These are phyloP conservation scores for Malassezia restricta DNA, from an alignment of 1,284 basidiomycete species.

Conservation along the genomic window DNA sequence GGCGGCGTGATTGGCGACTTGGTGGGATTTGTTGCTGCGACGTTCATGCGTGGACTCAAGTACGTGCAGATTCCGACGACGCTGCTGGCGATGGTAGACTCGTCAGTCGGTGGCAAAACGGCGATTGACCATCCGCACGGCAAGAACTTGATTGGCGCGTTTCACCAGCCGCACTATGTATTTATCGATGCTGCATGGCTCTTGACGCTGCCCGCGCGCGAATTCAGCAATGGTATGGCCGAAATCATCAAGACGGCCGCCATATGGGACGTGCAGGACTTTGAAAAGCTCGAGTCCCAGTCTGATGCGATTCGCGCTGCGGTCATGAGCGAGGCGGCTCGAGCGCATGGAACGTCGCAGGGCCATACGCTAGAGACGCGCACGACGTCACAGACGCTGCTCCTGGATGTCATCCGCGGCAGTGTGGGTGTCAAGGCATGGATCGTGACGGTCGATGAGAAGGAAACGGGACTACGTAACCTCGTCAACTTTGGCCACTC, in stretches of 20 bases:
- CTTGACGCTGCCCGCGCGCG: slow-evolving; percentile 77
- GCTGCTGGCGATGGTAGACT: slow-evolving; percentile 95
- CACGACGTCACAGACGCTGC: slow-evolving; percentile 34
- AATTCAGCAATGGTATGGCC: slow-evolving; percentile 97
- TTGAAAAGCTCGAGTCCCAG: slow-evolving; percentile 40
- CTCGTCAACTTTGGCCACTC: slow-evolving; percentile 46
- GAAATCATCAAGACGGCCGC: slow-evolving; percentile 65
- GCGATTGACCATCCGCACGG: slow-evolving; percentile 92
- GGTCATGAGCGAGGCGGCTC: slow-evolving; percentile 30
- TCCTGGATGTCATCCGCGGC: slow-evolving; percentile 45
- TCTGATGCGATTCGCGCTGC: slow-evolving; percentile 39
- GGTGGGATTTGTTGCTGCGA: slow-evolving; percentile 89
- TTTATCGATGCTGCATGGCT: slow-evolving; percentile 96
- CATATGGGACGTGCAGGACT: slow-evolving; percentile 44
- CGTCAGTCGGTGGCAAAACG: slow-evolving; percentile 90
- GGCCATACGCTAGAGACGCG: slow-evolving; percentile 37
- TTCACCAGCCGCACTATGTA: slow-evolving; percentile 94
- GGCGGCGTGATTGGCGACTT: slow-evolving; percentile 92
- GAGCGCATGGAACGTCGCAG: slow-evolving; percentile 20
- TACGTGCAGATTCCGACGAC: slow-evolving; percentile 95
- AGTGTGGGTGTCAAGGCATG: slow-evolving; percentile 44
- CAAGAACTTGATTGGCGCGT: slow-evolving; percentile 95
- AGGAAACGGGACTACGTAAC: slow-evolving; percentile 45
- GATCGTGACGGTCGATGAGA: slow-evolving; percentile 45
- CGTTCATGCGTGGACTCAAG: slow-evolving; percentile 63